Percentiles rank a stretch among this genome's conserved stretches.
Conservation (phyloP, 192 early-diverging fungal species). For the Mortierella hygrophila region DNA sequence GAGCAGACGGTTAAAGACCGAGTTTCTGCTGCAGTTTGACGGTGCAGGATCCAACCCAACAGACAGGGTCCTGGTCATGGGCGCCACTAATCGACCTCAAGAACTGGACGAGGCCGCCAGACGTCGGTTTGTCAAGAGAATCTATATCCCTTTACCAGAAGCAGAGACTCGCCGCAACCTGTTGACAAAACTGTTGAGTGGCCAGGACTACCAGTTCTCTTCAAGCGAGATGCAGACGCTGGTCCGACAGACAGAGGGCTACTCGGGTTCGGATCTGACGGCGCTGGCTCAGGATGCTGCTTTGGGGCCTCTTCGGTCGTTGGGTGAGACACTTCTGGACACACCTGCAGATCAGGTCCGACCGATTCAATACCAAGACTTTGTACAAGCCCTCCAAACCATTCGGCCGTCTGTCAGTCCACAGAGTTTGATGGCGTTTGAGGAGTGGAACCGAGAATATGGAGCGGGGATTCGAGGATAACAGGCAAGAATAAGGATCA, state of each 20-base stretch:
- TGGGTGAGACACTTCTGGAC: constrained; percentile 66
- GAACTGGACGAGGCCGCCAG: constrained; percentile 91
- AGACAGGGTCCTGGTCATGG: constrained; percentile 86
- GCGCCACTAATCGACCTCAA: constrained; percentile 94
- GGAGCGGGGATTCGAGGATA: constrained; percentile 59
- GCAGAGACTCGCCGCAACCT: constrained; percentile 68
- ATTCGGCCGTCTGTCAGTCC: constrained; percentile 84
- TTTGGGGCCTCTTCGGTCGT: constrained; percentile 78
- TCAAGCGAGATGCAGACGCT: constrained; percentile 69
- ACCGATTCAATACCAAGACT: constrained; percentile 78
- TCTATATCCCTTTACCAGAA: constrained; percentile 89
- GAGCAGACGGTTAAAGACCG: constrained; percentile 88
- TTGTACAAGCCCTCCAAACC: constrained; percentile 75
- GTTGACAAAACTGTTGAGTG: constrained; percentile 68
- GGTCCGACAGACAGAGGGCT: constrained; percentile 76
- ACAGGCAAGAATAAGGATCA: background rate
- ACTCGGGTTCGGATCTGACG: constrained; percentile 88
- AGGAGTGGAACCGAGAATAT: constrained; percentile 80
- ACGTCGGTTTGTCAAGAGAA: constrained; percentile 77
- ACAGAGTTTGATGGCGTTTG: constrained; percentile 77
- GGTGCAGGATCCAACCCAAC: constrained; percentile 72
- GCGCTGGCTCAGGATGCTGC: constrained; percentile 79
- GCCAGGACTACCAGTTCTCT: constrained; percentile 67
- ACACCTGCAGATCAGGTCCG: constrained; percentile 69
- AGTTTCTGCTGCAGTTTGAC: constrained; percentile 83